Percentiles rank a stretch among this genome's conserved stretches.
phyloP scores from a whole-genome alignment of 2,329 filamentous ascomycete species.

The Cadophora sp. region DNA sequence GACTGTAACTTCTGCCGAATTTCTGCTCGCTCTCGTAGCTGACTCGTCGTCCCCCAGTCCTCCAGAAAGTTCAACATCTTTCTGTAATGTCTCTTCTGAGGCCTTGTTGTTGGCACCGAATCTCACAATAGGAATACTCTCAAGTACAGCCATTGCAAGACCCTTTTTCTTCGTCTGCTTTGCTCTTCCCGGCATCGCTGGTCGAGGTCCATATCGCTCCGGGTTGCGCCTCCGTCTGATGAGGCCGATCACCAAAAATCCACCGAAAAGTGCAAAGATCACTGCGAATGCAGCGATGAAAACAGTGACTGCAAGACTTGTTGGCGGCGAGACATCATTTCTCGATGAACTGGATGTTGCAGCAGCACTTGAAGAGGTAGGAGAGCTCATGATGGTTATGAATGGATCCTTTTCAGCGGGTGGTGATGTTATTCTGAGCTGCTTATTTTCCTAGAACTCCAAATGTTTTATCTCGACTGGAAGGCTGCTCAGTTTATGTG shows the following conservation, averaged over 20 bases:
- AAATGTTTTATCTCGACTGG: neutral
- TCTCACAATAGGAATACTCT: conserved; percentile 15
- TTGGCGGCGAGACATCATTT: neutral
- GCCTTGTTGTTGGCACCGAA: conserved; percentile 15
- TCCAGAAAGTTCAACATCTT: conserved; percentile 15
- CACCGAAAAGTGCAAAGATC: neutral
- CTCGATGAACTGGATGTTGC: neutral
- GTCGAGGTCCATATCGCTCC: conserved; percentile 14
- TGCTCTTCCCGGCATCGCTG: neutral
- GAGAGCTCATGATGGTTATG: neutral
- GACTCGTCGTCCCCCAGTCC: neutral
- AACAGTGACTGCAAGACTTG: conserved; percentile 9
- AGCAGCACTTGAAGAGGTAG: neutral
- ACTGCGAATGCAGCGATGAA: neutral
- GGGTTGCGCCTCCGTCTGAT: conserved; percentile 8
- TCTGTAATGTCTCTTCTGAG: neutral
- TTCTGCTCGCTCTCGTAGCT: neutral
- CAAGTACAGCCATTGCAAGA: conserved; percentile 22
- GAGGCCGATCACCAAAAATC: neutral
- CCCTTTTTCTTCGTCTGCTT: conserved; percentile 14
- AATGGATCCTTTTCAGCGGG: neutral
- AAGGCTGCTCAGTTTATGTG: neutral
- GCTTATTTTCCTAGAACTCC: neutral
- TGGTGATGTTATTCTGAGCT: neutral
- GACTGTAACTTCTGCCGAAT: neutral